Conservation (phyloP, 2,329 filamentous ascomycete genomes). For the Colletotrichum liriopes region DNA sequence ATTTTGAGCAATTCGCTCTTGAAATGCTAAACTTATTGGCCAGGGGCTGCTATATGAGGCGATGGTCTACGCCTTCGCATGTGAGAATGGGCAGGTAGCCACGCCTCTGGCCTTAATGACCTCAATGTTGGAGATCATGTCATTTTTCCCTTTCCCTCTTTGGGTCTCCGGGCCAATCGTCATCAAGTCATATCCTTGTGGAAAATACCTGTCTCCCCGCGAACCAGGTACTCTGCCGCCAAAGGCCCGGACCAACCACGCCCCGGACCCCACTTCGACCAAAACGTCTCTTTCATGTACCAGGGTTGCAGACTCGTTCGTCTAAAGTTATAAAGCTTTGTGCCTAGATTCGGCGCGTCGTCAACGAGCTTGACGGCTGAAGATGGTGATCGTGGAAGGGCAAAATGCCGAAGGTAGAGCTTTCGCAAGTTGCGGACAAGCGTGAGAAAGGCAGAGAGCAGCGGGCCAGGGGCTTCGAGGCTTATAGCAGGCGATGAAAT, state of each 20-base stretch:
- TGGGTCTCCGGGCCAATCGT: slow-evolving; percentile 46
- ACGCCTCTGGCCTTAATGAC: slow-evolving; percentile 19
- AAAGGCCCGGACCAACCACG: slow-evolving; percentile 59
- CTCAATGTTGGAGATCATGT: slow-evolving; percentile 38
- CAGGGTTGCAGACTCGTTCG: slow-evolving; percentile 66
- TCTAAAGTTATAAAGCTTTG: slow-evolving; percentile 58
- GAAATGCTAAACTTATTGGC: background rate
- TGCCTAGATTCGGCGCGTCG: slow-evolving; percentile 57
- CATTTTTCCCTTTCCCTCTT: slow-evolving; percentile 43
- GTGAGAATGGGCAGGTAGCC: slow-evolving; percentile 27
- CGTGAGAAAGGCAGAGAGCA: slow-evolving; percentile 51
- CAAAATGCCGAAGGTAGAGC: slow-evolving; percentile 63
- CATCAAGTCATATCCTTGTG: slow-evolving; percentile 62
- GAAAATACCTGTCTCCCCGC: slow-evolving; percentile 60
- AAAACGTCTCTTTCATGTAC: slow-evolving; percentile 65
- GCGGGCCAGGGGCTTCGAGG: slow-evolving; percentile 16
- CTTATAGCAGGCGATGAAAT: background rate
- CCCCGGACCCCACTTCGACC: slow-evolving; percentile 64
- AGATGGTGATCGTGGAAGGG: slow-evolving; percentile 63
- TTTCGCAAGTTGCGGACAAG: slow-evolving; percentile 59
- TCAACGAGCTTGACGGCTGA: slow-evolving; percentile 53
- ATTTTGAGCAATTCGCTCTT: no score
- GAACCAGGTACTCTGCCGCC: slow-evolving; percentile 65
- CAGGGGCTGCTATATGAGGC: background rate
- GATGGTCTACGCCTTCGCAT: slow-evolving; percentile 7